A percentile compares a stretch with the other conserved stretches of the same genome.
These are phyloP conservation scores for Malus asiatica DNA, from an alignment of 306 rosid genomes.

Conservation along the genomic window DNA sequence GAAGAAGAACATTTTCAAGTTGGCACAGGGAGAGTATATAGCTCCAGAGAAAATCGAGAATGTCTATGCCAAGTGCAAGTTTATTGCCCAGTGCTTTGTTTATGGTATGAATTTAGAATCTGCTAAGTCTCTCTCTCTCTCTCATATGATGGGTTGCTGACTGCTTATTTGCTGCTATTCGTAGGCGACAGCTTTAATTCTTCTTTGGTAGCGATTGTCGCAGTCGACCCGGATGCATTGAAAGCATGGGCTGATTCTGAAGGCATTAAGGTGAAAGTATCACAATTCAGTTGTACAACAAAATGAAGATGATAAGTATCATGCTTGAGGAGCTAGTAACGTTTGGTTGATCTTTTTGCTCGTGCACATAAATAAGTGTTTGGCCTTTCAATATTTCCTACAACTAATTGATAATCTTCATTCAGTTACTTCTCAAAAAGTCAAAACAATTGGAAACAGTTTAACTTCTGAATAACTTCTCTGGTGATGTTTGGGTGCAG, in stretches of 20 bases:
- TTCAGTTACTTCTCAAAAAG: neutral
- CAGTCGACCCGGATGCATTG: slow-evolving; percentile 69
- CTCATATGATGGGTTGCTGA: slow-evolving; percentile 12
- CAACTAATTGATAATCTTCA: neutral
- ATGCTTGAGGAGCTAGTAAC: neutral
- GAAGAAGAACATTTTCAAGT: slow-evolving; percentile 96
- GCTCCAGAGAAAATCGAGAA: slow-evolving; percentile 99
- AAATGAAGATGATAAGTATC: neutral
- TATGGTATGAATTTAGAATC: slow-evolving; percentile 58
- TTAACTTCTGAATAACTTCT: neutral
- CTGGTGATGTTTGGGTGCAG: slow-evolving; percentile 36
- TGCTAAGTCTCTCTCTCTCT: neutral
- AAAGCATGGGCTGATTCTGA: slow-evolving; percentile 81
- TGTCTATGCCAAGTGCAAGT: slow-evolving; percentile 84
- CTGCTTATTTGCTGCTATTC: slow-evolving; percentile 19
- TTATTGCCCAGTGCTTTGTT: slow-evolving; percentile 78
- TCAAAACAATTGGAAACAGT: neutral
- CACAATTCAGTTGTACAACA: slow-evolving; percentile 1
- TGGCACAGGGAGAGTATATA: slow-evolving; percentile 99
- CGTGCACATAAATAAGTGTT: neutral
- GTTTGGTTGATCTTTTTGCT: neutral
- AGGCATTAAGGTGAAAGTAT: slow-evolving; percentile 55
- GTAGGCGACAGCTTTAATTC: slow-evolving; percentile 93
- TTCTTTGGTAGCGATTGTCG: slow-evolving; percentile 69
- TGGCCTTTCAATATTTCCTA: neutral